These are phyloP conservation scores for Gossypium lobatum DNA, from an alignment of 441 rosid species.

Conservation along the genomic window DNA sequence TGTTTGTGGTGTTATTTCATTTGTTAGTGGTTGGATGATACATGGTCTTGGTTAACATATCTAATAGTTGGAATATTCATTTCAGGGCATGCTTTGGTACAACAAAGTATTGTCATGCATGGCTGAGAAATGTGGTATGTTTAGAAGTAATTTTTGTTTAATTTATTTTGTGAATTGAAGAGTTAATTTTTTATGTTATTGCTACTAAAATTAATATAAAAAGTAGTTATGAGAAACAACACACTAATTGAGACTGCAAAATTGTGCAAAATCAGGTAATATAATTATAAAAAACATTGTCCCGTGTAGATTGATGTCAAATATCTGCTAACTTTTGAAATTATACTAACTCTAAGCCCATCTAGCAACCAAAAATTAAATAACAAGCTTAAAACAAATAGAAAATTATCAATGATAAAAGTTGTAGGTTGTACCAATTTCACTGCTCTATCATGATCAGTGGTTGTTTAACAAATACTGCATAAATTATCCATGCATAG, in stretches of 20 bases:
- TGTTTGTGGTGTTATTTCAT: background rate
- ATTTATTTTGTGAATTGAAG: background rate
- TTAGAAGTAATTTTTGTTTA: conserved; percentile 4
- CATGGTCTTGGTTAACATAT: background rate
- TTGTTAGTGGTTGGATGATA: background rate
- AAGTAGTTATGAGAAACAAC: background rate
- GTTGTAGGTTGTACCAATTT: too few relatives aligned
- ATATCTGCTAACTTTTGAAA: too few relatives aligned
- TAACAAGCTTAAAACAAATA: too few relatives aligned
- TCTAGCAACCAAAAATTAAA: too few relatives aligned
- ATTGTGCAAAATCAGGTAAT: too few relatives aligned
- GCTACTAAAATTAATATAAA: background rate
- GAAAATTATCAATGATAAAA: too few relatives aligned
- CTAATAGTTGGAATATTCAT: conserved; percentile 6
- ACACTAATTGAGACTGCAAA: background rate
- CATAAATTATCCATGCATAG: too few relatives aligned
- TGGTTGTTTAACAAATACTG: too few relatives aligned
- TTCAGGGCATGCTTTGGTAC: conserved; percentile 91
- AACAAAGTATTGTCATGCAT: conserved; percentile 85
- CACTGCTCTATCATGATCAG: too few relatives aligned
- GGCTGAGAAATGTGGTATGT: conserved; percentile 83
- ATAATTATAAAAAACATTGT: too few relatives aligned
- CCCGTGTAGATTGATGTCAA: too few relatives aligned
- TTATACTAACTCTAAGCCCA: too few relatives aligned
- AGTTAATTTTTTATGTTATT: background rate